Evolutionary conservation across 805 yeast species (phyloP), one percentile per base, ranked within the genome.

Genomic region (Candida easanensis): DNA sequence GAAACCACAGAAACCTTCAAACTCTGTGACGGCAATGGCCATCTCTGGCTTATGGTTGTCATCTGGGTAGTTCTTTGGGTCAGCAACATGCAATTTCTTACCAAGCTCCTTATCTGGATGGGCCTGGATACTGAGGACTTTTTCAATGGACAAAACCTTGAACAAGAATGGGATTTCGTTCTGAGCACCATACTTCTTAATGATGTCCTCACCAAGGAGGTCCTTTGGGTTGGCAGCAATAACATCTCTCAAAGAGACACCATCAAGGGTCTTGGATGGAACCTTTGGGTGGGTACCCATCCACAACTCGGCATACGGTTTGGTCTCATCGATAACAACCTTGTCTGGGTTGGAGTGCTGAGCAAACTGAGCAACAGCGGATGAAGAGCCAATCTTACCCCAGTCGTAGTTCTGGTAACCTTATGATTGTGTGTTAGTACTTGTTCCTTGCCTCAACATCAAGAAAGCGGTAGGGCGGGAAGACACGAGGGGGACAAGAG

Each of bases 1-100:
- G 73, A 93, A 93, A 0, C 99, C 99, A 68, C 99, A 93, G 69
- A 93, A 91, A 0, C 97, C 98, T 71, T 93, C 98, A 58, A 93
- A 93, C 48, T 80, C 87, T 18, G 98, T 90, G 41, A 93, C 82
- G 8, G 99, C 99, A 60, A 93, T 80, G 39, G 99, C 98, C 99
- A 93, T 93, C 67, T 93, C 99, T n/a, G 99, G 99, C 72, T 93
- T 93, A 69, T 93, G 99, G 71, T 93, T 93, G 64, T 84, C 95
- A 69, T 93, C 99, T 4, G 98, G 98, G 64, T 93, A 93, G 69
- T 93, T 86, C 58, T 81, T 80, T 44, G 99, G 98, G 68, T 93
- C 98, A 22, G 73, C 67, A 15, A 76, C 75, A 60, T 85, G 96
- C 57, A 93, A 74, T 50, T 79, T 78, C 36, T 75, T 79, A 30